phyloP scores from a whole-genome alignment of 768 basidiomycete genomes.

The Solioccasus polychromus region DNA sequence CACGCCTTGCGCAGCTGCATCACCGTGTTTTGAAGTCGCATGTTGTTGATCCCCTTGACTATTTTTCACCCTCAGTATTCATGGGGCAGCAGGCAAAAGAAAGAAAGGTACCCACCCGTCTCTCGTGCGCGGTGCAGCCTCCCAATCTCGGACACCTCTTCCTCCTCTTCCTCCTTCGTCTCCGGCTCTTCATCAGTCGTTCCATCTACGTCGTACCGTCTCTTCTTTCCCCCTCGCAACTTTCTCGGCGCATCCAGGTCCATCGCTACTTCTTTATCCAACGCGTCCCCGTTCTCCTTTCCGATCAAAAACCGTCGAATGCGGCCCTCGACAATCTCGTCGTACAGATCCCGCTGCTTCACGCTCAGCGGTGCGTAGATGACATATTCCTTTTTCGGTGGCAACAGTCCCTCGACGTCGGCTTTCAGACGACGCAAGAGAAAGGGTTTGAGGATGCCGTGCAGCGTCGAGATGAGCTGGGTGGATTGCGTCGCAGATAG shows the following conservation, averaged over 20 bases:
- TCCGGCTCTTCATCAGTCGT: constrained; percentile 59
- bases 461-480: constrained; percentile 73
- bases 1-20: constrained; percentile 98
- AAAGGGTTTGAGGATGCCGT: constrained; percentile 93
- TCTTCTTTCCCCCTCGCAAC: constrained; percentile 36
- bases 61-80: constrained; percentile 2
- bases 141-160: constrained; percentile 52
- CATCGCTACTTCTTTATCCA: constrained; percentile 23
- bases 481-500: constrained; percentile 58
- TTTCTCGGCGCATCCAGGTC: constrained; percentile 33
- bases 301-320: constrained; percentile 61
- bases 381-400: constrained; percentile 93
- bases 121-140: constrained; percentile 55
- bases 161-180: constrained; percentile 43
- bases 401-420: constrained; percentile 78
- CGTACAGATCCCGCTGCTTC: constrained; percentile 82
- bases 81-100: too few relatives aligned
- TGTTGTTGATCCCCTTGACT: constrained; percentile 88
- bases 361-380: constrained; percentile 86
- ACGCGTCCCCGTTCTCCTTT: constrained; percentile 26
- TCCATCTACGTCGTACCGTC: constrained; percentile 54
- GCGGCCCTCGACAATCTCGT: constrained; percentile 69
- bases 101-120: constrained; percentile 58
- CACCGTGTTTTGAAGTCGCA: constrained; percentile 90
- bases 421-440: constrained; percentile 86